phyloP scores from a whole-genome alignment of 495 filamentous ascomycete genomes.

The Penicillium parvum region DNA sequence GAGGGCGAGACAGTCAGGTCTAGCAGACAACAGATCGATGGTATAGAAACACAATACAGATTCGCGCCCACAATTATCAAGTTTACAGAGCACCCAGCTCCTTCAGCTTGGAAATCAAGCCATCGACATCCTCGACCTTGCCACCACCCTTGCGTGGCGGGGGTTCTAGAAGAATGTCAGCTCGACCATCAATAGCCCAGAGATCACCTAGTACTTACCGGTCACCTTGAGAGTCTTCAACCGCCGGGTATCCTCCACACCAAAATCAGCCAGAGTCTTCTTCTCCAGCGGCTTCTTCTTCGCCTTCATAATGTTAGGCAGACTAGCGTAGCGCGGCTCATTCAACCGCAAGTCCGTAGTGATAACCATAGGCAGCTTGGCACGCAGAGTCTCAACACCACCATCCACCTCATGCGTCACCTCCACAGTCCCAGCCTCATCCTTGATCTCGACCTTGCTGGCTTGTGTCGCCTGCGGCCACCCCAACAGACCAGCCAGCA shows the following conservation, averaged over 20 bases:
- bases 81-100: conserved; percentile 84
- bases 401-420: conserved; percentile 93
- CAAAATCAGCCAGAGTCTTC: conserved; percentile 77
- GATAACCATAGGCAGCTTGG: conserved; percentile 82
- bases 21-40: conserved; percentile 19
- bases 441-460: conserved; percentile 68
- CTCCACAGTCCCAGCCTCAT: conserved; percentile 52
- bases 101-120: conserved; percentile 86
- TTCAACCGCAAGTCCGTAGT: conserved; percentile 95
- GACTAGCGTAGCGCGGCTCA: conserved; percentile 87
- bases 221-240: conserved; percentile 86
- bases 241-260: conserved; percentile 64
- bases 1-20: conserved; percentile 8
- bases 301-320: conserved; percentile 99
- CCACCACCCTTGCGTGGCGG: conserved; percentile 84
- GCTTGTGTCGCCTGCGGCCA: conserved; percentile 97
- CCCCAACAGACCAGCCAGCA: conserved; percentile 86
- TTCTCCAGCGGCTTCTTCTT: conserved; percentile 99
- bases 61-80: neutral
- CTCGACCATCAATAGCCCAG: neutral
- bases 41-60: conserved; percentile 26
- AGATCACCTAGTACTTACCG: conserved; percentile 47
- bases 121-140: conserved; percentile 96
- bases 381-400: conserved; percentile 81
- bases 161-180: conserved; percentile 62